Percentiles rank a stretch among this genome's conserved stretches.
phyloP scores from a whole-genome alignment of 2,329 filamentous ascomycete genomes.

The Camptophora hylomeconis region DNA sequence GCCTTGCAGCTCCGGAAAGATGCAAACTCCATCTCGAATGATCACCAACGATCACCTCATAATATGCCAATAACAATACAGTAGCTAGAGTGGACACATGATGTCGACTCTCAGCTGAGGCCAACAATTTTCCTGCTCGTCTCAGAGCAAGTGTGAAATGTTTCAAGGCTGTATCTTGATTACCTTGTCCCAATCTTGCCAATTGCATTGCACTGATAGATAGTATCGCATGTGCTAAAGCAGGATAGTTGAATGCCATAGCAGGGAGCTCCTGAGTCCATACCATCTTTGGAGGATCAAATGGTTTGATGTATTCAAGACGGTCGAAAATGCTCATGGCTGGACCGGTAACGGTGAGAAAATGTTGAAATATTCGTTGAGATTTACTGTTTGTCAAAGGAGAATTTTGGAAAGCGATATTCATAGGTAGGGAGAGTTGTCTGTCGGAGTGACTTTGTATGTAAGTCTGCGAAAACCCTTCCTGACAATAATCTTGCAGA shows the following conservation, averaged over 20 bases:
- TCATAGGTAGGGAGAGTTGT: too few relatives aligned
- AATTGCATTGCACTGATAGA: conserved; percentile 80
- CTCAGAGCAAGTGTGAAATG: conserved; percentile 83
- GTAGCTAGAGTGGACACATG: conserved; percentile 77
- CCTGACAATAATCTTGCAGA: too few relatives aligned
- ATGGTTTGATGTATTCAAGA: conserved; percentile 48
- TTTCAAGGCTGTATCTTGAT: conserved; percentile 68
- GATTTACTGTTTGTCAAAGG: conserved; percentile 21
- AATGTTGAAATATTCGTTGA: conserved; percentile 80
- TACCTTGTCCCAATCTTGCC: conserved; percentile 61
- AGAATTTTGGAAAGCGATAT: too few relatives aligned
- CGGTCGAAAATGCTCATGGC: conserved; percentile 80
- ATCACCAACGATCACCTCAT: conserved; percentile 88
- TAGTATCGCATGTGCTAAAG: conserved; percentile 78
- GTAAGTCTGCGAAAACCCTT: too few relatives aligned
- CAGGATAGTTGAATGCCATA: conserved; percentile 72
- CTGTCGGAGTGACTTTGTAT: too few relatives aligned
- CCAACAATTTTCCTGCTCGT: conserved; percentile 62
- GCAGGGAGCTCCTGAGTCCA: conserved; percentile 72
- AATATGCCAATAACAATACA: conserved; percentile 74
- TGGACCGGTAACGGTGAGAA: conserved; percentile 76
- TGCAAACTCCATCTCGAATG: conserved; percentile 95
- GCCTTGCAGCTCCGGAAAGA: conserved; percentile 66
- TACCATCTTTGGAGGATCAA: conserved; percentile 43
- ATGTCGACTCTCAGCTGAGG: conserved; percentile 52